Conservation (phyloP, 345 rosid species). For the Salix dunnii region DNA sequence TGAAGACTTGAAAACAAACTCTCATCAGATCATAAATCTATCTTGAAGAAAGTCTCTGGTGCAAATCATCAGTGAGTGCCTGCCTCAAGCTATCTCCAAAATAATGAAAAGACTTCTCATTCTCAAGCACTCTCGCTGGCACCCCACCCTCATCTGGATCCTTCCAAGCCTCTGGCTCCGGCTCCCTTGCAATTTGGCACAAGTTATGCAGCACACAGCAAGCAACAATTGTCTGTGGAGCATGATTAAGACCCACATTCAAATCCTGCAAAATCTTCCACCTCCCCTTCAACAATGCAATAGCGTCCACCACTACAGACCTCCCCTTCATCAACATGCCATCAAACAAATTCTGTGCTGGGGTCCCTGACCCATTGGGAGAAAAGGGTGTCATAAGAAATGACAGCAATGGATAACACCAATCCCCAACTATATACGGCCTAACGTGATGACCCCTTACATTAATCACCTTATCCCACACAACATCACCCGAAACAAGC, state of each 20-base stretch:
- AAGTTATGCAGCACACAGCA: conserved; percentile 96
- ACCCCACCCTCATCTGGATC: conserved; percentile 80
- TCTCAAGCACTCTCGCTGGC: conserved; percentile 68
- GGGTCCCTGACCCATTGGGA: conserved; percentile 68
- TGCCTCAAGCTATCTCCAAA: conserved; percentile 85
- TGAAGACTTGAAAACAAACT: conserved; percentile 7
- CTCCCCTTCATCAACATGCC: conserved; percentile 99
- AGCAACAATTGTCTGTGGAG: conserved; percentile 95
- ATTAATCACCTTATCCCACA: conserved; percentile 79
- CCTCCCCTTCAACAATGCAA: conserved; percentile 81
- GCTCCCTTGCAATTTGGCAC: conserved; percentile 95
- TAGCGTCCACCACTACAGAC: conserved; percentile 87
- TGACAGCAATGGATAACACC: conserved; percentile 85
- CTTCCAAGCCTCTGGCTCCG: conserved; percentile 82
- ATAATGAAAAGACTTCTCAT: conserved; percentile 74
- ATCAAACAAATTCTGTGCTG: conserved; percentile 87
- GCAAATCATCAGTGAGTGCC: conserved; percentile 92
- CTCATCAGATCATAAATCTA: conserved; percentile 20
- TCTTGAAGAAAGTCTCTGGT: conserved; percentile 81
- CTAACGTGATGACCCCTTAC: conserved; percentile 83
- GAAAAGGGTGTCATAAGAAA: conserved; percentile 94
- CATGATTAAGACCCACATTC: conserved; percentile 90
- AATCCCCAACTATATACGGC: conserved; percentile 90
- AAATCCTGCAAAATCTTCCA: conserved; percentile 95
- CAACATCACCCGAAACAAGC: conserved; percentile 78